phyloP scores from a whole-genome alignment of 1,284 basidiomycete genomes.

The Microbotryomycetes sp. region DNA sequence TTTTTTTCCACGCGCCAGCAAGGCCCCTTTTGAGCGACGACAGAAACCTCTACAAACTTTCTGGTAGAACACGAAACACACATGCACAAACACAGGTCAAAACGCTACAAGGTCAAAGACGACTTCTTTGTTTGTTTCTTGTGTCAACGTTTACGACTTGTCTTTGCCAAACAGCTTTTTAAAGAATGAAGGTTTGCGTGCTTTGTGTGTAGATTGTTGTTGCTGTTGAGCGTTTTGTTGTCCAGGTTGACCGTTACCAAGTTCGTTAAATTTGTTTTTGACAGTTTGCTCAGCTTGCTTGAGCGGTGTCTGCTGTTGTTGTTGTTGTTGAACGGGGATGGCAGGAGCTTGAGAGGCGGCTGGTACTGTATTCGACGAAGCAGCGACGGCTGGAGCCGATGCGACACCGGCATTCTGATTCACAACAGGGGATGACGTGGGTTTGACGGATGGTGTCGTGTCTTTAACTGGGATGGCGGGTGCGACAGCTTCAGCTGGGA shows the following conservation, averaged over 20 bases:
- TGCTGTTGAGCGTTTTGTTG: neutral
- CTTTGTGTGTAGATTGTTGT: too few species aligned
- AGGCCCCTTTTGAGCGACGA: too few species aligned
- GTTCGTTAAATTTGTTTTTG: neutral
- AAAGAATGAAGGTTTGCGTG: conserved; percentile 3
- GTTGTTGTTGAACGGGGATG: neutral
- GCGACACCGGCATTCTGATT: neutral
- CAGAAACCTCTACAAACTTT: too few species aligned
- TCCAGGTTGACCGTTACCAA: neutral
- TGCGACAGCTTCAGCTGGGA: neutral
- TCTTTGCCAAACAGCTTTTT: conserved; percentile 1
- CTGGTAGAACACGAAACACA: too few species aligned
- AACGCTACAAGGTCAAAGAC: too few species aligned
- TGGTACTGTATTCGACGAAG: neutral
- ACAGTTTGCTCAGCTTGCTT: neutral
- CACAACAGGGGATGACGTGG: neutral
- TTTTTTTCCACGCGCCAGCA: too few species aligned
- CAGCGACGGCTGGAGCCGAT: neutral
- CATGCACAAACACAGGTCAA: too few species aligned
- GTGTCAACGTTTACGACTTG: too few species aligned
- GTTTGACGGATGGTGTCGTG: neutral
- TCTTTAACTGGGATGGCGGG: neutral
- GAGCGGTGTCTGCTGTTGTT: neutral
- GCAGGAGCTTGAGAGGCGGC: neutral
- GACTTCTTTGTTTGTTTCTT: too few species aligned